These are phyloP conservation scores for Hypoxylon sp. DNA, from an alignment of 2,329 filamentous ascomycete genomes.

Conservation along the genomic window DNA sequence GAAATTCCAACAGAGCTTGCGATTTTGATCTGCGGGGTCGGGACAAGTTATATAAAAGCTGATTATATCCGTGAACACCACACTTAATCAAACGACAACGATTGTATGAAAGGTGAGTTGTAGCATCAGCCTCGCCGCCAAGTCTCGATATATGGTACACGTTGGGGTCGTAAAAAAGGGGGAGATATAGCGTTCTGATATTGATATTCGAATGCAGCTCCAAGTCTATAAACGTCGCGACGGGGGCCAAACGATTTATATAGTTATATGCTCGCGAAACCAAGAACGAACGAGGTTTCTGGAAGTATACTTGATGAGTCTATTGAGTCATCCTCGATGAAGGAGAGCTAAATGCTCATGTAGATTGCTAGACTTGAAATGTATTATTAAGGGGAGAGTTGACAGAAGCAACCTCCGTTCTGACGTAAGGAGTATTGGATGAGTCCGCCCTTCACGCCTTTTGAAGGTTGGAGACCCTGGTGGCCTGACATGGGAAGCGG, in stretches of 20 bases:
- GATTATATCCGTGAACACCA: neutral
- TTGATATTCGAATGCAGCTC: slow-evolving; percentile 24
- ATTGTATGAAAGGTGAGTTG: neutral
- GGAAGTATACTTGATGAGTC: slow-evolving; percentile 11
- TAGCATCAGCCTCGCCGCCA: slow-evolving; percentile 4
- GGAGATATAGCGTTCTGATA: slow-evolving; percentile 29
- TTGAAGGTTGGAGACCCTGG: slow-evolving; percentile 33
- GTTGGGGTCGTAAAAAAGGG: slow-evolving; percentile 12
- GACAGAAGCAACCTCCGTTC: slow-evolving; percentile 23
- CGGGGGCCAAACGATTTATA: slow-evolving; percentile 28
- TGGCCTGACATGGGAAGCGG: slow-evolving; percentile 39
- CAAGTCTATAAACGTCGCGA: slow-evolving; percentile 12
- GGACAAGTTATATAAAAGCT: slow-evolving; percentile 8
- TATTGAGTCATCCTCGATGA: slow-evolving; percentile 44
- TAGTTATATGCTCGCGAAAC: slow-evolving; percentile 14
- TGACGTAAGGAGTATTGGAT: slow-evolving; percentile 46
- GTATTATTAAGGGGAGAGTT: slow-evolving; percentile 30
- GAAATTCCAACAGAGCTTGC: neutral
- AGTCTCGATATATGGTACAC: neutral
- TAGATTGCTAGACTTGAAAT: slow-evolving; percentile 20
- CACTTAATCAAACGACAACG: neutral
- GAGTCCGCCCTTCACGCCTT: slow-evolving; percentile 43
- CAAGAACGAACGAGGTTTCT: slow-evolving; percentile 13
- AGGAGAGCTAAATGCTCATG: slow-evolving; percentile 13
- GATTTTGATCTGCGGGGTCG: slow-evolving; percentile 18